Conservation (phyloP, 345 rosid genomes). For the Streptanthus diversifolius region DNA sequence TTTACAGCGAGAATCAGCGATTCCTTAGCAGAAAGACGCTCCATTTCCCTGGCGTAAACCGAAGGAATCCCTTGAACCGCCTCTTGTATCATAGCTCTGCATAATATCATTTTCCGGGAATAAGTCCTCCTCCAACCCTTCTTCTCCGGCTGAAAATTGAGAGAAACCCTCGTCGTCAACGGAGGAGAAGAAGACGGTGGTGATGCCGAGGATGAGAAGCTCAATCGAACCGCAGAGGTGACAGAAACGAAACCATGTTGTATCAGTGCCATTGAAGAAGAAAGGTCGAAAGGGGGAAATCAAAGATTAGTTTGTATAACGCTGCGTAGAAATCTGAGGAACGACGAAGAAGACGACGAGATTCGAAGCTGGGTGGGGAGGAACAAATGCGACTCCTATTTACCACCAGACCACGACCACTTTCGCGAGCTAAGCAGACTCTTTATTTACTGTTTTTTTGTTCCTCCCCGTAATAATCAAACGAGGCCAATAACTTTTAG, state of each 20-base stretch:
- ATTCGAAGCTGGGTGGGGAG: no score
- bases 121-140: constrained; percentile 14
- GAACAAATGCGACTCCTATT: no score
- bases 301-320: neutral
- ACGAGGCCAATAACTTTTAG: neutral
- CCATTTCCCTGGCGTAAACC: constrained; percentile 89
- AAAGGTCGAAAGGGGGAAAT: neutral
- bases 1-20: constrained; percentile 88
- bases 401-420: no score
- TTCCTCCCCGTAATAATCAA: no score
- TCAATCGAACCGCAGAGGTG: constrained; percentile 19
- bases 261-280: constrained; percentile 24
- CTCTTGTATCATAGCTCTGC: constrained; percentile 65
- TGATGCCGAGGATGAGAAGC: constrained; percentile 17
- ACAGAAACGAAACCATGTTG: constrained; percentile 25
- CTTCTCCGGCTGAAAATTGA: constrained; percentile 29
- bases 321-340: constrained; percentile 26
- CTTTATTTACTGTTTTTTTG: neutral
- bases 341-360: constrained; percentile 26
- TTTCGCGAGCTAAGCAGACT: neutral
- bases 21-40: constrained; percentile 94
- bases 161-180: constrained; percentile 15
- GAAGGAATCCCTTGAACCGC: constrained; percentile 70
- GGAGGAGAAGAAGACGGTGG: neutral
- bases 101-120: constrained; percentile 21